Evolutionary conservation across 164 flowering plant species (phyloP).

Genomic region (Dillenia turbinata): DNA sequence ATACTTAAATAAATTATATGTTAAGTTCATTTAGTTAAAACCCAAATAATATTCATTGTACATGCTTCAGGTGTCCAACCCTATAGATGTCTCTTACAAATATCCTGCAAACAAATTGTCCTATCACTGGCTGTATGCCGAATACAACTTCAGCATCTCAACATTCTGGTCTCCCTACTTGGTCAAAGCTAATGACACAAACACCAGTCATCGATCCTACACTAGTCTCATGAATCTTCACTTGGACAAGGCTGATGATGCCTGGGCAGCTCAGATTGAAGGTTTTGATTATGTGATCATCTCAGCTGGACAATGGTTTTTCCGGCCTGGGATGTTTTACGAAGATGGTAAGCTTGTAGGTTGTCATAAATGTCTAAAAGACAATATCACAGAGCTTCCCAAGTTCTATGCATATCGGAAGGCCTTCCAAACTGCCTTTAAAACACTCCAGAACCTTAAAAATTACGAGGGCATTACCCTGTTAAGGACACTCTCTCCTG

Average conservation of each 20-base stretch:
- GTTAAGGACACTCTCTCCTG: conserved; percentile 14
- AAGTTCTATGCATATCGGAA: conserved; percentile 10
- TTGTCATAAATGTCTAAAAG: conserved; percentile 30
- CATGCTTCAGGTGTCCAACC: conserved; percentile 19
- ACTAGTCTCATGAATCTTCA: conserved; percentile 5
- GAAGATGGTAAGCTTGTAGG: conserved; percentile 21
- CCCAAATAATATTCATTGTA: no score
- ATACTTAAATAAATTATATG: no score
- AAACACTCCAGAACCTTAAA: conserved; percentile 9
- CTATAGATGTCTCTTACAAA: conserved; percentile 13
- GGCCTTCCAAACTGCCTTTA: conserved; percentile 22
- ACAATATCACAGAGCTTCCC: conserved; percentile 16
- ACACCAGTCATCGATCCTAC: no score
- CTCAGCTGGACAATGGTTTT: conserved; percentile 36
- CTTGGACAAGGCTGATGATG: conserved; percentile 22
- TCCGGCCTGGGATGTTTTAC: conserved; percentile 23
- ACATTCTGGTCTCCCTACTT: conserved; percentile 15
- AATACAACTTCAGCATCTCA: conserved; percentile 13
- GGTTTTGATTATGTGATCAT: conserved; percentile 26
- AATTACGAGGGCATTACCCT: conserved; percentile 9
- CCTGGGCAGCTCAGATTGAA: conserved; percentile 23
- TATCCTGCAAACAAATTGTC: conserved; percentile 5
- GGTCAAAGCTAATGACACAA: conserved; percentile 1
- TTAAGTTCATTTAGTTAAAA: no score
- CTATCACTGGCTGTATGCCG: conserved; percentile 10